Percentiles rank a stretch among this genome's conserved stretches.
phyloP scores from a whole-genome alignment of 305 asterid genomes.

The Coffea humblotiana region DNA sequence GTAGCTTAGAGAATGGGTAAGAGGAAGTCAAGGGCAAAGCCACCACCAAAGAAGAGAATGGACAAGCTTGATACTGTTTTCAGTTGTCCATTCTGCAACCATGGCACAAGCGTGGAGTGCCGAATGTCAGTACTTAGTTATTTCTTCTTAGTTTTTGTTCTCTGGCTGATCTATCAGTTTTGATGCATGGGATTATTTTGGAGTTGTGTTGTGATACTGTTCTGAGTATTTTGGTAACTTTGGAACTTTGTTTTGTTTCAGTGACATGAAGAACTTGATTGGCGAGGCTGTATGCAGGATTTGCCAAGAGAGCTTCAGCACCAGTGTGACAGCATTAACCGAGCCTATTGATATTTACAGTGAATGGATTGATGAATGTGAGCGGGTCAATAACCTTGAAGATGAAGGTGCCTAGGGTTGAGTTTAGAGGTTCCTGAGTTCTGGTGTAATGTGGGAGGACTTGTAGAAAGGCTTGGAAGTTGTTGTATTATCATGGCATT shows the following conservation, averaged over 20 bases:
- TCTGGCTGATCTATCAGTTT: neutral
- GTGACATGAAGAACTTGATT: slow-evolving; percentile 84
- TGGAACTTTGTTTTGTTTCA: slow-evolving; percentile 31
- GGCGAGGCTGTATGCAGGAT: slow-evolving; percentile 83
- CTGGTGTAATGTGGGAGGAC: neutral
- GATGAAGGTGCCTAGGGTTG: slow-evolving; percentile 54
- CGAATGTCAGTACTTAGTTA: slow-evolving; percentile 53
- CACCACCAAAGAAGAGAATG: slow-evolving; percentile 85
- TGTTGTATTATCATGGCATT: neutral
- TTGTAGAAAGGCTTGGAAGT: neutral
- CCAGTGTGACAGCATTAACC: slow-evolving; percentile 50
- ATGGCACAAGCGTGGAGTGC: slow-evolving; percentile 90
- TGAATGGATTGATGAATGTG: slow-evolving; percentile 98
- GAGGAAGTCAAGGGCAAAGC: slow-evolving; percentile 97
- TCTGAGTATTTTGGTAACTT: no score
- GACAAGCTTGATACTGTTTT: slow-evolving; percentile 98
- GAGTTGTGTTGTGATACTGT: neutral
- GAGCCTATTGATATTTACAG: slow-evolving; percentile 54
- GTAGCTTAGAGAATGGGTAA: slow-evolving; percentile 67
- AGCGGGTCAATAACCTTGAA: slow-evolving; percentile 70
- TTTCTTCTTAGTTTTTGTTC: neutral
- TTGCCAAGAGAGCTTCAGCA: slow-evolving; percentile 93
- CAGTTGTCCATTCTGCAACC: slow-evolving; percentile 96
- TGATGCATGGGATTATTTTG: neutral
- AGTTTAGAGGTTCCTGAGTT: neutral